Base-by-base conservation (phyloP, 1,139 yeast species). In the Oligophagozyma castellii region DNA sequence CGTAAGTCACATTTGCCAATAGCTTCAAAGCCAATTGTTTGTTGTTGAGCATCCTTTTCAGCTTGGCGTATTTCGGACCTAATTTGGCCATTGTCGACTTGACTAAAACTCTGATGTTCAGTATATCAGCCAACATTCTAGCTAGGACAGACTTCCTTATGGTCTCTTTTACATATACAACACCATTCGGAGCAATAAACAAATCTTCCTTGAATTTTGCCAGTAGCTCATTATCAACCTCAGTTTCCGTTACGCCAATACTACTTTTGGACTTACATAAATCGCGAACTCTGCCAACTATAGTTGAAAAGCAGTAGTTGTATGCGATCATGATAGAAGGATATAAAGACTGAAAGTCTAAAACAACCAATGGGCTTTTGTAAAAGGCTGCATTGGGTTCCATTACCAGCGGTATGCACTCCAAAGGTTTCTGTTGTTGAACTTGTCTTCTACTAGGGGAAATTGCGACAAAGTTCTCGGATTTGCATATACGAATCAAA, bases 1-100 rank as follows among this genome's bases (percentile, higher is more conserved):
- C 98, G 57, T 89, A 89, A 0, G 95, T 86, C 11, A 89, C 98
- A 52, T 84, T 86, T 1, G 98, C 95, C 31, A 86, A 76, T 35
- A 89, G 58, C 46, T 89, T 89, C 35, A 89, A 57, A 0, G 95
- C 98, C 24, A 81, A 53, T 45, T 89, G 98, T 31, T 89, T 63
- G 33, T 80, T 77, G 46, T 80, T 70, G 48, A 79, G 70, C 7
- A 79, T 56, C 35, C 70, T 69, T 26, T 60, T 69, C 70, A 38
- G 53, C 2, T 41, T 24, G n/a, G 33, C 35, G 48, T 39, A 50
- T 18, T 40, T 32, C n/a, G 43, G 44, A 4, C 35, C 39, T 24
- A 74, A 53, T 21, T 63, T 51, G 25, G 65, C 64, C 76, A 81
- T 75, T 1, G 89, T 80, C 10, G 65, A 62, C 44, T 86, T 86